Evolutionary conservation across 805 yeast genomes (phyloP), one percentile per base, ranked within the genome.

Genomic region (Metahyphopichia silvanorum): DNA sequence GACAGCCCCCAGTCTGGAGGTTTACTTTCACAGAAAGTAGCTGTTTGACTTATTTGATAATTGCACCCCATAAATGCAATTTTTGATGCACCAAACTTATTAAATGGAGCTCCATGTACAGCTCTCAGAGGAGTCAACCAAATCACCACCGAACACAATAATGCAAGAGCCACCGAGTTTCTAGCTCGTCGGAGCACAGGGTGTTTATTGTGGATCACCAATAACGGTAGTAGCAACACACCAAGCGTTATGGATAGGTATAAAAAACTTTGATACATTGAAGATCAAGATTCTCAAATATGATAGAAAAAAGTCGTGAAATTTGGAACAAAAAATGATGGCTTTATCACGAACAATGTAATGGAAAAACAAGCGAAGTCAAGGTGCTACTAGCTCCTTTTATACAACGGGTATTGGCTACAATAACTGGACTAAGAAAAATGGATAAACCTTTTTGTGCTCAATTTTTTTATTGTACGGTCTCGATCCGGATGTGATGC

Each of bases 41-140:
- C 49, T 13, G 40, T 36, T 2, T 26, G 27, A 6, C 33, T 10
- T 11, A 59, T 40, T 29, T 57, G 58, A 40, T 34, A 53, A 17
- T 40, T 44, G 40, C 71, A 66, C 6, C 62, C 47, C 13, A 44
- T 44, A 21, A 40, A 53, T 4, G 69, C 65, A 6, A 60, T 55
- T 29, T 45, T 47, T 25, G 52, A 43, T 9, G 42, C 37, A 16
- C 63, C 58, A 35, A 44, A 63, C 13, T 37, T 47, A 30, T 49
- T 47, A 27, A 65, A 43, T 1, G 67, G 67, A 5, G 64, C 64
- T 4, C 62, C 56, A 6, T 40, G 22, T 5, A 37, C 25, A 4
- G 63, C 60, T 9, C 23, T 27, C 6, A 43, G 33, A 1, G 68
- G 68, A 0, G 63, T 47, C n/a, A 53, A 24, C 12, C 43, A 33